Percentiles rank a stretch among this genome's conserved stretches.
phyloP scores from a whole-genome alignment of 768 basidiomycete genomes.

The Sistotremastrum suecicum region DNA sequence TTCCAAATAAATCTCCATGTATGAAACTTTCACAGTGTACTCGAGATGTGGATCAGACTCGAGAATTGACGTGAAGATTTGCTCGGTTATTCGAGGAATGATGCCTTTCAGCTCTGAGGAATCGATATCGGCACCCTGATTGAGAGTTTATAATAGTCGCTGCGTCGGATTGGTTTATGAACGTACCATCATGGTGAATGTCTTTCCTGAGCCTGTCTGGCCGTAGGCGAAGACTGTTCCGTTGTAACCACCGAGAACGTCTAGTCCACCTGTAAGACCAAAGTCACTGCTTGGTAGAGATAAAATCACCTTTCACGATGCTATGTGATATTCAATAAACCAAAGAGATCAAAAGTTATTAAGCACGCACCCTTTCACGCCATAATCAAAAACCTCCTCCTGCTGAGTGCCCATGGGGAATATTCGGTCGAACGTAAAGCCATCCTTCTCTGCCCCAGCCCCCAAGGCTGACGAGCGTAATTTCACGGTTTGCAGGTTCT shows the following conservation, averaged over 20 bases:
- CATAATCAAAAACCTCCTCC: constrained; percentile 94
- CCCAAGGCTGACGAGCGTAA: constrained; percentile 56
- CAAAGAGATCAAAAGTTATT: constrained; percentile 2
- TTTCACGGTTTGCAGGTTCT: constrained; percentile 71
- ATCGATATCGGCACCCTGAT: constrained; percentile 93
- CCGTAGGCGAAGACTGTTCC: constrained; percentile 88
- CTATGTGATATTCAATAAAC: constrained; percentile 23
- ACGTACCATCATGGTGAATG: constrained; percentile 95
- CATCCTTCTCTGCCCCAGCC: constrained; percentile 87
- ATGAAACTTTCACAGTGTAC: constrained; percentile 98
- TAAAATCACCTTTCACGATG: constrained; percentile 68
- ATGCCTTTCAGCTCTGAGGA: constrained; percentile 87
- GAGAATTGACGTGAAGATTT: constrained; percentile 96
- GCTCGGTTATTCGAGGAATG: constrained; percentile 96
- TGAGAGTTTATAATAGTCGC: constrained; percentile 6
- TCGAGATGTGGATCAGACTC: constrained; percentile 91
- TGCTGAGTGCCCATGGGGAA: constrained; percentile 89
- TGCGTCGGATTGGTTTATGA: background rate
- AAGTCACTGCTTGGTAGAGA: background rate
- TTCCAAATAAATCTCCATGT: constrained; percentile 99
- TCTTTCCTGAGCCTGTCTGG: constrained; percentile 82
- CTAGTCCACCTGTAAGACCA: constrained; percentile 26
- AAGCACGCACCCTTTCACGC: constrained; percentile 79
- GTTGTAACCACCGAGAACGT: constrained; percentile 98
- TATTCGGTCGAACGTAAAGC: constrained; percentile 94